phyloP scores from a whole-genome alignment of 139 green algal genomes.

The Picochlorum sp. region DNA sequence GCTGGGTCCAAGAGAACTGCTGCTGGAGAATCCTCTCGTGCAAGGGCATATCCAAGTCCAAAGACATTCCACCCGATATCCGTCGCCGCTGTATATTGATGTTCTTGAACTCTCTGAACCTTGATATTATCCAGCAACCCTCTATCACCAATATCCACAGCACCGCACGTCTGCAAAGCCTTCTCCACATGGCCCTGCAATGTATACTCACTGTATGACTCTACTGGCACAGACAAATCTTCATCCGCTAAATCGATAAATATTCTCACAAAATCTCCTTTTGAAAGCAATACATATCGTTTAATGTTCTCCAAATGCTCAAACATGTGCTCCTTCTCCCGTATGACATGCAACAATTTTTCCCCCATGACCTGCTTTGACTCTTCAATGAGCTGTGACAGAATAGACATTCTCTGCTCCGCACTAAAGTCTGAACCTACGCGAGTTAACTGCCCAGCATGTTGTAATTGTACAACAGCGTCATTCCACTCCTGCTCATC shows the following conservation, averaged over 20 bases:
- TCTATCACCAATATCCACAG: constrained; percentile 53
- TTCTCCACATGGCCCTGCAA: constrained; percentile 65
- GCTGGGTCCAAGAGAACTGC: constrained; percentile 38
- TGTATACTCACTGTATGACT: constrained; percentile 39
- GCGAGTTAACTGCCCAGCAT: not conserved
- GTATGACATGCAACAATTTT: constrained; percentile 66
- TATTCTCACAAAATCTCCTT: constrained; percentile 81
- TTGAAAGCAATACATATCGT: constrained; percentile 83
- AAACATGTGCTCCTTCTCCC: constrained; percentile 50
- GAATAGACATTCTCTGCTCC: constrained; percentile 11
- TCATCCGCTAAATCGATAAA: constrained; percentile 57
- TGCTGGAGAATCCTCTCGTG: constrained; percentile 28
- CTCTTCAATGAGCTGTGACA: constrained; percentile 56
- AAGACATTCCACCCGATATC: constrained; percentile 87
- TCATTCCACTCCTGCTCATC: constrained; percentile 59
- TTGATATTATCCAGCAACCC: constrained; percentile 63
- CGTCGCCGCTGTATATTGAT: constrained; percentile 6
- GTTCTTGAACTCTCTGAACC: constrained; percentile 13
- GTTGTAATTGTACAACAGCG: constrained; percentile 10
- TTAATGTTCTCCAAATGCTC: constrained; percentile 76
- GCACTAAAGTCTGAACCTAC: constrained; percentile 10
- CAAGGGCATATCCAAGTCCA: constrained; percentile 66
- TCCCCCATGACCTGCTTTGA: constrained; percentile 49
- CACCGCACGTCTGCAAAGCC: constrained; percentile 58
- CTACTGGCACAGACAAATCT: constrained; percentile 35